These are phyloP conservation scores for Pyracantha coccinea DNA, from an alignment of 331 rosid genomes.

Conservation along the genomic window DNA sequence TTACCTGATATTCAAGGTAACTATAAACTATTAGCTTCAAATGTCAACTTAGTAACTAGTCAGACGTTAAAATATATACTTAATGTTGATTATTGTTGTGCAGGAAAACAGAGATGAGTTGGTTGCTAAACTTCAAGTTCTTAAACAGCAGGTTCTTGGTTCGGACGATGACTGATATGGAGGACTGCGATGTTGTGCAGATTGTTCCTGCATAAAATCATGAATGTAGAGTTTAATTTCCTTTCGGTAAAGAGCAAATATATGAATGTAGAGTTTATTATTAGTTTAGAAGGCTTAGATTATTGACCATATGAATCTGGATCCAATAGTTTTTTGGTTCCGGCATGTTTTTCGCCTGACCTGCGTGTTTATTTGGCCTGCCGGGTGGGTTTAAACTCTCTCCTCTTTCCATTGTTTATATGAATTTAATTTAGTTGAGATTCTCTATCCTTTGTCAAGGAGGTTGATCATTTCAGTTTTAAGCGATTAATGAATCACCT, in stretches of 20 bases:
- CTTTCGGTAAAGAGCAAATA: background rate
- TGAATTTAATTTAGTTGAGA: no score
- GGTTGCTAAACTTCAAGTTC: constrained; percentile 44
- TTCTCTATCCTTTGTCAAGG: no score
- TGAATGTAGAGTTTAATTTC: constrained; percentile 25
- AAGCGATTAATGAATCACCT: no score
- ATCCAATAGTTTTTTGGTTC: background rate
- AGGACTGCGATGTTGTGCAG: background rate
- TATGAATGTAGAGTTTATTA: background rate
- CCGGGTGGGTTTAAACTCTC: no score
- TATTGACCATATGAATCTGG: background rate
- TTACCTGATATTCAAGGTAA: constrained; percentile 78
- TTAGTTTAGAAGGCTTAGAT: background rate
- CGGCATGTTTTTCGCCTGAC: background rate
- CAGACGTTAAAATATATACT: background rate
- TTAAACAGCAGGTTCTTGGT: constrained; percentile 63
- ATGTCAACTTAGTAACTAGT: background rate
- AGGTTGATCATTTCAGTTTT: no score
- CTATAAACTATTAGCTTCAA: background rate
- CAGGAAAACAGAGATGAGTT: constrained; percentile 85
- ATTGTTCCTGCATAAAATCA: background rate
- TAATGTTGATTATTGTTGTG: background rate
- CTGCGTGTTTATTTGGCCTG: background rate
- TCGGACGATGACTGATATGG: constrained; percentile 27
- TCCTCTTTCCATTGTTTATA: no score